A percentile compares a stretch with the other conserved stretches of the same genome.
These are phyloP conservation scores for Pseudogymnoascus sp. DNA, from an alignment of 2,329 filamentous ascomycete species.

Conservation along the genomic window DNA sequence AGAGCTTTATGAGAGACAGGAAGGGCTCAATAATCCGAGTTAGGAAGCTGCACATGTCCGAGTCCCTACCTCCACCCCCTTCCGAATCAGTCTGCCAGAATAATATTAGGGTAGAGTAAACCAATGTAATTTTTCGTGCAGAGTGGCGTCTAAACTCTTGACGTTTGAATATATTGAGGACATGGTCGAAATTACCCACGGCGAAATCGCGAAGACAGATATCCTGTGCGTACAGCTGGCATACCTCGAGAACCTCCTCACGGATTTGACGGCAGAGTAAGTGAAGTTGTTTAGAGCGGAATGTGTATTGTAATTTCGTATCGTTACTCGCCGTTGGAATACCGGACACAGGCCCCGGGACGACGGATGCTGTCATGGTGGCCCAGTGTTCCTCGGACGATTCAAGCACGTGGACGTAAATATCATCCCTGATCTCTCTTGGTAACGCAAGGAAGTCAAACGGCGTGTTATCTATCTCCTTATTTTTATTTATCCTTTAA, in stretches of 20 bases:
- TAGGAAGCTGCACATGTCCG: not conserved
- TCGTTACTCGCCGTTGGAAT: too few relatives aligned
- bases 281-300: not conserved
- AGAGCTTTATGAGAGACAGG: not conserved
- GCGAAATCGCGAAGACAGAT: not conserved
- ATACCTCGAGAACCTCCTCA: not conserved
- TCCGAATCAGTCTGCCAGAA: too few relatives aligned
- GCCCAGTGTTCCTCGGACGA: not conserved
- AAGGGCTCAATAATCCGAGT: not conserved
- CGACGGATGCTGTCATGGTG: not conserved
- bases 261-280: not conserved
- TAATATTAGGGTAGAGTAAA: too few relatives aligned
- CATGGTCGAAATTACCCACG: not conserved
- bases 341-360: too few relatives aligned
- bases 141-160: too few relatives aligned
- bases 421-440: not conserved
- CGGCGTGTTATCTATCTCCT: not conserved
- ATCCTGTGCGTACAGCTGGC: not conserved
- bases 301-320: not conserved
- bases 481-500: not conserved
- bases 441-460: not conserved
- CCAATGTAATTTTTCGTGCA: too few relatives aligned
- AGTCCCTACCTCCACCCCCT: too few relatives aligned
- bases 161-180: not conserved
- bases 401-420: not conserved